phyloP scores from a whole-genome alignment of 129 eudicot species.

The Smallanthus sonchifolius region DNA sequence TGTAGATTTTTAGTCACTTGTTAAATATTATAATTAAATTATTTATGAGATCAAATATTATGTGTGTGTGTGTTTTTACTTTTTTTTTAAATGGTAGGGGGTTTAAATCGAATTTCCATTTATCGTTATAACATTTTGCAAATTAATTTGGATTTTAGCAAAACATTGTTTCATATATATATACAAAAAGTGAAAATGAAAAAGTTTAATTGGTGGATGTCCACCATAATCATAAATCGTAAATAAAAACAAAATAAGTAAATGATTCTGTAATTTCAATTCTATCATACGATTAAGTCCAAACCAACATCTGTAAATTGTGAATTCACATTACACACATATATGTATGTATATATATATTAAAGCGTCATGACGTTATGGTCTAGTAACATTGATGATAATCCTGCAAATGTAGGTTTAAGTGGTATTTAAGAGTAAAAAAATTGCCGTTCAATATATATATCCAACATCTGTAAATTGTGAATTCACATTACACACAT shows the following conservation, averaged over 20 bases:
- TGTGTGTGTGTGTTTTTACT: not conserved
- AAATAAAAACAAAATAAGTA: slow-evolving; percentile 12
- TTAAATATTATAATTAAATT: not conserved
- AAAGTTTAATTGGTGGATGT: slow-evolving; percentile 15
- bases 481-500: not conserved
- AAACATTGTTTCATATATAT: not conserved
- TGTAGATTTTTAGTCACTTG: too few relatives aligned
- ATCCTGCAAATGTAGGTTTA: too few relatives aligned
- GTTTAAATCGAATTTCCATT: not conserved
- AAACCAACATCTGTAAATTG: slow-evolving; percentile 18
- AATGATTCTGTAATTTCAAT: slow-evolving; percentile 33
- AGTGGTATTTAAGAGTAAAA: too few relatives aligned
- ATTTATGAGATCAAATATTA: not conserved
- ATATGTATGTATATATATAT: not conserved
- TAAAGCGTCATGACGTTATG: too few relatives aligned
- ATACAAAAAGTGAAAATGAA: not conserved
- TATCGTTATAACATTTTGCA: not conserved
- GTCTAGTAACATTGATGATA: too few relatives aligned
- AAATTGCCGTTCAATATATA: too few relatives aligned
- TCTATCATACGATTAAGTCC: slow-evolving; percentile 23
- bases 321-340: not conserved
- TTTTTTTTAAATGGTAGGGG: not conserved
- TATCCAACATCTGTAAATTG: slow-evolving; percentile 13
- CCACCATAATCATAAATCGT: not conserved
- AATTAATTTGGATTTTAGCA: not conserved